Evolutionary conservation across 1,139 yeast species (phyloP), one percentile per base, ranked within the genome.

Genomic region (Arxiozyma slooffiae): DNA sequence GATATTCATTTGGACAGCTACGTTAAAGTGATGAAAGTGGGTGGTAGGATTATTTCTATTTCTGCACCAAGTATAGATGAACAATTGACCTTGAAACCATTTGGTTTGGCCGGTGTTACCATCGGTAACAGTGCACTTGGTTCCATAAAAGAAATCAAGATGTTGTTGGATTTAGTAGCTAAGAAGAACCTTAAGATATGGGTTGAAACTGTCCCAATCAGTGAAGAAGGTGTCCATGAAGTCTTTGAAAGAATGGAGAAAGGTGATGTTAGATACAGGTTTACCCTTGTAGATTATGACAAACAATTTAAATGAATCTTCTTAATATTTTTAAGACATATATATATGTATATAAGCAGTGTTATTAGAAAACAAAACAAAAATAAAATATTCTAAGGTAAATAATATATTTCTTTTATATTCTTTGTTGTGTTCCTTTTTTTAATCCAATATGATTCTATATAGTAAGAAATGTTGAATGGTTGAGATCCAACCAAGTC

Each of bases 191-290:
- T 80, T 56, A 71, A 71, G 54, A 78, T 82, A 34, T 79, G 83
- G 85, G 72, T 78, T 52, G 84, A 80, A 67, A 71, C 74, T 22
- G 63, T 80, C 41, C 79, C 80, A 44, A 69, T 80, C 54, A 68
- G 73, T 49, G 80, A 73, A 60, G 75, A 68, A 49, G 74, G 74
- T 56, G 76, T 77, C 48, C 68, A 71, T 45, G 70, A 73, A 58
- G 83, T 79, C 7, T 72, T 78, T 57, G 71, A 72, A 47, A 74
- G 77, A 61, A 70, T 77, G 58, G 73, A 72, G 48, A 59, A 67
- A 21, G 80, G 81, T 60, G 81, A 80, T 55, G 82, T 79, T 50
- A 74, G 75, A 56, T 82, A 80, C 65, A 78, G 88, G 71, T 76
- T 80, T 60, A 82, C 81, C 14, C 70, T 82, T 59, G 76, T 78